phyloP scores from a whole-genome alignment of 192 early-diverging fungal genomes.

The Cetraspora pellucida region DNA sequence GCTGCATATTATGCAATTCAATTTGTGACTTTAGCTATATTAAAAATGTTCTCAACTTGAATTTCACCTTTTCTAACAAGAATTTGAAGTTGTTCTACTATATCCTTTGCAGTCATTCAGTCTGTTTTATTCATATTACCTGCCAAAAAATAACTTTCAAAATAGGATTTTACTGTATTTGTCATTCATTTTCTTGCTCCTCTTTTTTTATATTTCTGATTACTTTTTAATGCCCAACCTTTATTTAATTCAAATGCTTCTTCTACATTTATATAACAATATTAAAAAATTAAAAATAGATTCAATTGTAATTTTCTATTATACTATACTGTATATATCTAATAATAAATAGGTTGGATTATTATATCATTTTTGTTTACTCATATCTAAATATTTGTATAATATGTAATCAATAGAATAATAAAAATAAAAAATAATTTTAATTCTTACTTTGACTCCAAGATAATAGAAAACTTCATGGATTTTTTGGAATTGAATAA shows the following conservation, averaged over 20 bases:
- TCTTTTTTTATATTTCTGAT: slow-evolving; percentile 10
- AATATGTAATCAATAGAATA: neutral
- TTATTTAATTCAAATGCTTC: too few relatives aligned
- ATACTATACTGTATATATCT: neutral
- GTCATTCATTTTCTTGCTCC: slow-evolving; percentile 10
- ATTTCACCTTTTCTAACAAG: neutral
- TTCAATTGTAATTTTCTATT: too few relatives aligned
- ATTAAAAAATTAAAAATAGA: too few relatives aligned
- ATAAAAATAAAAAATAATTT: neutral
- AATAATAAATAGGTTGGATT: slow-evolving; percentile 1
- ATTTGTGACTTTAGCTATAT: slow-evolving; percentile 3
- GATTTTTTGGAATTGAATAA: neutral
- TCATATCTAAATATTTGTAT: neutral
- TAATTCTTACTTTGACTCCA: neutral
- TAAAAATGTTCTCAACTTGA: neutral
- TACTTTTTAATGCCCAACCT: too few relatives aligned
- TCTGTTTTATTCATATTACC: slow-evolving; percentile 4
- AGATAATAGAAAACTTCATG: neutral
- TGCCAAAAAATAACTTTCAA: slow-evolving; percentile 12
- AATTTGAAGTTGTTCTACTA: slow-evolving; percentile 17
- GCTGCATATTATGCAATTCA: neutral
- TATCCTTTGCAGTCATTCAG: slow-evolving; percentile 1
- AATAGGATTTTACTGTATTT: neutral
- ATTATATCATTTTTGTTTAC: slow-evolving; percentile 6
- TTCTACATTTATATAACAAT: too few relatives aligned